These are phyloP conservation scores for Penicillium palitans DNA, from an alignment of 2,329 filamentous ascomycete genomes.

Conservation along the genomic window DNA sequence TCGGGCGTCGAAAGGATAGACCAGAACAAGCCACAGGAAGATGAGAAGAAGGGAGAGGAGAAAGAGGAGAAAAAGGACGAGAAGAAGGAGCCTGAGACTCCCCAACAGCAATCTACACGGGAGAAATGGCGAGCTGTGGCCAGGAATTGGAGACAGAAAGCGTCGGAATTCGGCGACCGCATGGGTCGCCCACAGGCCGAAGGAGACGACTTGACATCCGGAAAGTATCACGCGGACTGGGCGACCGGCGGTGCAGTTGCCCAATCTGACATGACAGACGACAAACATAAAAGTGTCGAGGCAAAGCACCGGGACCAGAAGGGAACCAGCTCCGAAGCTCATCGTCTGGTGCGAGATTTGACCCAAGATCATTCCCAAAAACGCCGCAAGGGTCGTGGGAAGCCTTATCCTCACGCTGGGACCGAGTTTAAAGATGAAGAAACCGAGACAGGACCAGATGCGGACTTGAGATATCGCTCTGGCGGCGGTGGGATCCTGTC, in stretches of 20 bases:
- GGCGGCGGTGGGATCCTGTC: constrained; percentile 36
- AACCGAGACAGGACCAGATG: constrained; percentile 11
- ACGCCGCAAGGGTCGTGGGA: constrained; percentile 19
- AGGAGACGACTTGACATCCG: constrained; percentile 31
- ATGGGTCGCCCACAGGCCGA: constrained; percentile 25
- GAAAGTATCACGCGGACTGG: constrained; percentile 29
- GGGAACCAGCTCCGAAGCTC: constrained; percentile 31
- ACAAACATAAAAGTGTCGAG: constrained; percentile 34
- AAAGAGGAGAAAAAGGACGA: neutral
- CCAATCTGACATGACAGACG: constrained; percentile 31
- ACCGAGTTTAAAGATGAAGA: constrained; percentile 13
- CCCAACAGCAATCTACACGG: neutral
- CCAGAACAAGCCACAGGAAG: neutral
- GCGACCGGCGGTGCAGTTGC: constrained; percentile 27
- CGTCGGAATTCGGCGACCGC: constrained; percentile 16
- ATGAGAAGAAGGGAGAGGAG: constrained; percentile 3
- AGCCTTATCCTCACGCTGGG: constrained; percentile 16
- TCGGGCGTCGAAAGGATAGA: constrained; percentile 3
- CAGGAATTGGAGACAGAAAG: constrained; percentile 15
- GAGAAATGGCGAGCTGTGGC: constrained; percentile 3
- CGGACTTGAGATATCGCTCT: constrained; percentile 25
- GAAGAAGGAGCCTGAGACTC: neutral
- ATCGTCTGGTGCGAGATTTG: constrained; percentile 35
- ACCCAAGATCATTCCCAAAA: constrained; percentile 29
- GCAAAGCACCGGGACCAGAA: constrained; percentile 28